Conservation (phyloP, 1,284 basidiomycete species). For the Trichosporon ovoides region DNA sequence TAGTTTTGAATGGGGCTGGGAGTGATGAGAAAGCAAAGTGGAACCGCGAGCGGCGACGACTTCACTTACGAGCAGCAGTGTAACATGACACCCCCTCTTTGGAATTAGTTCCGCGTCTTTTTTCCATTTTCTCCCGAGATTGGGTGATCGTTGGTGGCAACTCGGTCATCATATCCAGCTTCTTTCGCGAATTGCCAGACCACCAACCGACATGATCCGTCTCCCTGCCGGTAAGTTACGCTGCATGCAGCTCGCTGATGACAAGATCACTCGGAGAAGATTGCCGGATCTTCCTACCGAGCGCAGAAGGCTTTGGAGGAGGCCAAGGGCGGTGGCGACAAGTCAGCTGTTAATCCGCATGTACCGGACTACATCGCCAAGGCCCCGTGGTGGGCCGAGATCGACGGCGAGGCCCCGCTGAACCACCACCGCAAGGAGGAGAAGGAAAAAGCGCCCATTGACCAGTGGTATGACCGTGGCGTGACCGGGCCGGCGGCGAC, state of each 20-base stretch:
- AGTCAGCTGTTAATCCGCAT: constrained; percentile 87
- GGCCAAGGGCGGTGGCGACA: constrained; percentile 84
- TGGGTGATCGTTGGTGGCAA: background rate
- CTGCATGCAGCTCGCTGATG: background rate
- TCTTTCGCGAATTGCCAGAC: background rate
- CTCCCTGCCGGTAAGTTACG: constrained; percentile 19
- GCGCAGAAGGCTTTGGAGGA: constrained; percentile 87
- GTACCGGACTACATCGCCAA: constrained; percentile 87
- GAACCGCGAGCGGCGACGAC: background rate
- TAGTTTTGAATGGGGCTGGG: background rate
- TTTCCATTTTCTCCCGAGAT: constrained; percentile 10
- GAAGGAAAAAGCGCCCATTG: constrained; percentile 64
- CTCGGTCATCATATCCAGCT: background rate
- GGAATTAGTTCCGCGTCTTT: constrained; percentile 4
- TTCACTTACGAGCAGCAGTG: background rate
- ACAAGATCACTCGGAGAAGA: constrained; percentile 53
- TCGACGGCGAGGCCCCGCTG: constrained; percentile 71
- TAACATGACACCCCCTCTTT: background rate
- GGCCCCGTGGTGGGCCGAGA: constrained; percentile 95
- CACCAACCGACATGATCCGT: constrained; percentile 24
- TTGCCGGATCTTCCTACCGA: constrained; percentile 87
- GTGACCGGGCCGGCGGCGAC: constrained; percentile 81
- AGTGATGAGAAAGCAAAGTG: constrained; percentile 4
- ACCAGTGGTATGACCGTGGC: constrained; percentile 91
- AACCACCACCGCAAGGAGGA: constrained; percentile 69